Evolutionary conservation across 192 early-diverging fungal genomes (phyloP).

Genomic region (Coemansia sp.): DNA sequence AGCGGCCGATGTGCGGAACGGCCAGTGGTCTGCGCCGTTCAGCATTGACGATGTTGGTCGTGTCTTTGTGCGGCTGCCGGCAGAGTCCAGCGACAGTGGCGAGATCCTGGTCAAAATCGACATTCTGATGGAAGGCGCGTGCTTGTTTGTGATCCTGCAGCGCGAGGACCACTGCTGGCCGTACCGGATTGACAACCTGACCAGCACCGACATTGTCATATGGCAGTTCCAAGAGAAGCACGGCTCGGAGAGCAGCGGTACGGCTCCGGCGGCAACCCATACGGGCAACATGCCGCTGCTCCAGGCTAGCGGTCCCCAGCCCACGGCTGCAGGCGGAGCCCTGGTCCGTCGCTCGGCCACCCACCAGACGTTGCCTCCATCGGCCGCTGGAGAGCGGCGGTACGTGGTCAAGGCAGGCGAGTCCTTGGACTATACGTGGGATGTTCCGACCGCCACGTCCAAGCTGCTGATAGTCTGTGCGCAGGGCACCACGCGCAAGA

Average conservation of each 20-base stretch:
- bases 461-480: slow-evolving; percentile 73
- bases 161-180: slow-evolving; percentile 80
- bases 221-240: slow-evolving; percentile 56
- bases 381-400: slow-evolving; percentile 17
- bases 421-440: slow-evolving; percentile 83
- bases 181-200: slow-evolving; percentile 62
- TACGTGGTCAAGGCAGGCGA: slow-evolving; percentile 31
- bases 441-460: slow-evolving; percentile 65
- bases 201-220: slow-evolving; percentile 56
- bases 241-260: background rate
- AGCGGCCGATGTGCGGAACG: slow-evolving; percentile 21
- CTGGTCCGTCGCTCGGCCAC: background rate
- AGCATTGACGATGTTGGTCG: slow-evolving; percentile 83
- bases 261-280: background rate
- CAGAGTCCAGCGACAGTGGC: slow-evolving; percentile 14
- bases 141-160: slow-evolving; percentile 79
- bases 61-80: slow-evolving; percentile 71
- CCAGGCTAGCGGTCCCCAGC: too few relatives aligned
- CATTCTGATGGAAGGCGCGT: slow-evolving; percentile 81
- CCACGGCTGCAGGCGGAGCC: background rate
- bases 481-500: slow-evolving; percentile 66
- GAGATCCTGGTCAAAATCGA: slow-evolving; percentile 68
- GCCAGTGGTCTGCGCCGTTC: slow-evolving; percentile 80
- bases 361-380: too few relatives aligned
- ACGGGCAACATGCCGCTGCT: too few relatives aligned